Evolutionary conservation across 805 yeast species (phyloP), one percentile per base, ranked within the genome.

Genomic region (Kuraishia capsulata): DNA sequence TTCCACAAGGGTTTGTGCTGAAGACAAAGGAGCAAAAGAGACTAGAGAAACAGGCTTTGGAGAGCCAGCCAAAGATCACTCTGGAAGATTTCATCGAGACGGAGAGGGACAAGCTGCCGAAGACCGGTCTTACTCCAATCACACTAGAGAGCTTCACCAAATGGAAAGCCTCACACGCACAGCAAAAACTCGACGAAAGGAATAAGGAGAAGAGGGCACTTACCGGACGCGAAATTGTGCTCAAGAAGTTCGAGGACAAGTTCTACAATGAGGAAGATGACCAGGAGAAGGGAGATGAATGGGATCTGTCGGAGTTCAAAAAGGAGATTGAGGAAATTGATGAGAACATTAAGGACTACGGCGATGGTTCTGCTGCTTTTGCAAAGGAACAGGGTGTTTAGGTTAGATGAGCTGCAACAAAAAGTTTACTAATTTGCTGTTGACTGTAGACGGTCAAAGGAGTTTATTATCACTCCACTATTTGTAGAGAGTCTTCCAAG

Each of bases 21-120:
- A 92, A 92, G 71, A 94, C 98, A 28, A 90, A 89, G 63, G 98
- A 92, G 57, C 96, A 92, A 60, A 82, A 85, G 71, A 74, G 88
- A 54, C 64, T 86, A 53, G 98, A 92, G 61, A 81, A 79, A 53
- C 69, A 81, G 58, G 96, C 95, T 5, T 71, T 77, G 19, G 96
- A 86, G 39, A 68, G 74, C 39, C 86, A 84, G 52, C 96, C 95
- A 39, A 81, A 82, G 68, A 84, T 94, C 52, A 86, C 97, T 1
- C 69, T 92, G 52, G 99, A 92, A 62, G 98, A 94, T 44, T 92
- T 92, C 57, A 74, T 92, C 47, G 98, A 94, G 57, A 78, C 90
- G 41, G 98, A 89, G 63, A 81, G 97, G 64, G 81, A 76, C 44
- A 79, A 78, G 57, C 67, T 92, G 54, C 95, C 94, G 51, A 71